Conservation (phyloP, 2,329 filamentous ascomycete genomes). For the Cyphellophora europaea region DNA sequence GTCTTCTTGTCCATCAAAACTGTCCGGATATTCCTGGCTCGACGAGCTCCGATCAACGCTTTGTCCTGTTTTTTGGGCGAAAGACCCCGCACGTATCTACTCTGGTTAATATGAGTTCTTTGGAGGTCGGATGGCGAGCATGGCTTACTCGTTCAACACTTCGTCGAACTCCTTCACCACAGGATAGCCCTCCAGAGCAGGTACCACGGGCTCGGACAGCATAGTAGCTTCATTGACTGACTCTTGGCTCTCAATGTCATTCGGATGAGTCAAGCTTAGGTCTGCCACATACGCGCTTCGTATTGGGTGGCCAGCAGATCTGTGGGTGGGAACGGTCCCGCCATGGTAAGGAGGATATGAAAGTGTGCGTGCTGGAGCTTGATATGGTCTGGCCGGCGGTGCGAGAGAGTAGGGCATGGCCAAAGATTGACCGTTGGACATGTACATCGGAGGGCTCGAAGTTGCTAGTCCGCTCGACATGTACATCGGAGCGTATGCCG, state of each 20-base stretch:
- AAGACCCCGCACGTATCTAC: slow-evolving; percentile 39
- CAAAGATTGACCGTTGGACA: too few species aligned
- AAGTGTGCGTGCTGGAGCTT: slow-evolving; percentile 23
- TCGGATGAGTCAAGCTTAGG: slow-evolving; percentile 27
- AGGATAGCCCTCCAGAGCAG: slow-evolving; percentile 34
- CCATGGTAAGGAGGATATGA: slow-evolving; percentile 23
- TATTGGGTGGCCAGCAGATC: slow-evolving; percentile 26
- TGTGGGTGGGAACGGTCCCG: slow-evolving; percentile 15
- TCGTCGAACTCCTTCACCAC: slow-evolving; percentile 36
- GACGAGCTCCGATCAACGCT: slow-evolving; percentile 38
- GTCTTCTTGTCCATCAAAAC: slow-evolving; percentile 41
- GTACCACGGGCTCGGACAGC: slow-evolving; percentile 35
- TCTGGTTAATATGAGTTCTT: background rate
- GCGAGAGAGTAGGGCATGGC: slow-evolving; percentile 21
- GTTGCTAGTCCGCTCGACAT: slow-evolving; percentile 27
- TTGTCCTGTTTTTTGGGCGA: slow-evolving; percentile 44
- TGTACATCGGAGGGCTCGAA: slow-evolving; percentile 22
- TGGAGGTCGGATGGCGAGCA: background rate
- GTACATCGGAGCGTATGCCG: slow-evolving; percentile 28
- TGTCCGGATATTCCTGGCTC: slow-evolving; percentile 37
- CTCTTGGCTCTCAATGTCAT: slow-evolving; percentile 34
- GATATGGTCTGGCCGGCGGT: slow-evolving; percentile 21
- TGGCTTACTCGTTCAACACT: slow-evolving; percentile 35
- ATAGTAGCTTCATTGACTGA: slow-evolving; percentile 33
- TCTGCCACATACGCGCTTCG: slow-evolving; percentile 22